These are phyloP conservation scores for Teunomyces kruisii DNA, from an alignment of 805 yeast species.

Conservation along the genomic window DNA sequence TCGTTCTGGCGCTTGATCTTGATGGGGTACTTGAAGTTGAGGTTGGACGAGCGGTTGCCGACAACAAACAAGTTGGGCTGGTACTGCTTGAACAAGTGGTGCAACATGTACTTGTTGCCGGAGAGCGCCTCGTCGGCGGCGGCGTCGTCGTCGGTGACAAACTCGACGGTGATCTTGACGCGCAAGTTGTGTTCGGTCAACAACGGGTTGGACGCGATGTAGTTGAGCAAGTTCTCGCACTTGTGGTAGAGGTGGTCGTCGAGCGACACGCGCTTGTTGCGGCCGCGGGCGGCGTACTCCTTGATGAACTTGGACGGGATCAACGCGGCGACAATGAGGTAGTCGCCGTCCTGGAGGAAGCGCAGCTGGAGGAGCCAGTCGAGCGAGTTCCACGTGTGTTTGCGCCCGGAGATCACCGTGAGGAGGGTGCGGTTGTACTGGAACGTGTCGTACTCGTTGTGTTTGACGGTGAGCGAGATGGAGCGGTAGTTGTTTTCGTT, in stretches of 20 bases:
- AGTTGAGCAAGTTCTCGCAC: slow-evolving; percentile 20
- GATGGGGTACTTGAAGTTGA: slow-evolving; percentile 43
- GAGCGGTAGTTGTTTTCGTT: slow-evolving; percentile 37
- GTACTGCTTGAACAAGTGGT: slow-evolving; percentile 39
- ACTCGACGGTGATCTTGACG: slow-evolving; percentile 41
- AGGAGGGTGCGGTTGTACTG: slow-evolving; percentile 31
- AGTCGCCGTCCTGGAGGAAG: slow-evolving; percentile 39
- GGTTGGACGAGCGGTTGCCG: slow-evolving; percentile 39
- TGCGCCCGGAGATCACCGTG: slow-evolving; percentile 39
- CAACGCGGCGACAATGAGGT: slow-evolving; percentile 35
- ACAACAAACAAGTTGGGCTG: slow-evolving; percentile 38
- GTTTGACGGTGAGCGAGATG: slow-evolving; percentile 45
- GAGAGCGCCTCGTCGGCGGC: slow-evolving; percentile 6
- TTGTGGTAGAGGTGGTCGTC: slow-evolving; percentile 19
- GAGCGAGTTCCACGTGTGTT: slow-evolving; percentile 44
- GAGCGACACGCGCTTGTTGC: slow-evolving; percentile 7
- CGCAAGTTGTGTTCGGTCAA: slow-evolving; percentile 18
- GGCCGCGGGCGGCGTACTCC: slow-evolving; percentile 8
- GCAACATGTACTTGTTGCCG: slow-evolving; percentile 37
- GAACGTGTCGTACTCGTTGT: slow-evolving; percentile 27
- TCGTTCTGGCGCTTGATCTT: slow-evolving; percentile 20
- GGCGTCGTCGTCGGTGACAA: slow-evolving; percentile 24
- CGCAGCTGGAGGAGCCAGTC: slow-evolving; percentile 34
- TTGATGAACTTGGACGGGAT: slow-evolving; percentile 27
- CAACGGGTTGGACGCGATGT: slow-evolving; percentile 15